Evolutionary conservation across 768 basidiomycete genomes (phyloP), one percentile per base, ranked within the genome.

Genomic region (Boletus sensibilis): DNA sequence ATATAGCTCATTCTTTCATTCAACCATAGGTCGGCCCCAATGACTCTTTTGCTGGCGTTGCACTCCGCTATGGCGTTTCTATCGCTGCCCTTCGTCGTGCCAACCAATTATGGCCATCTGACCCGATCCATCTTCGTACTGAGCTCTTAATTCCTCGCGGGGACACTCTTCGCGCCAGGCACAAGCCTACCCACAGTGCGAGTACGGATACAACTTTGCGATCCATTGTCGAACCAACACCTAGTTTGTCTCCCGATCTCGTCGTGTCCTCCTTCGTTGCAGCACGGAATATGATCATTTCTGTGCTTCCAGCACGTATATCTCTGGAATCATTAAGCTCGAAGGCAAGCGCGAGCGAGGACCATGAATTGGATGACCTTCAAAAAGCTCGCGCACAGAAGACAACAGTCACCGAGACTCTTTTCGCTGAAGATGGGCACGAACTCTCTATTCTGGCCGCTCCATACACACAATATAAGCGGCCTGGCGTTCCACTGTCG

Each of bases 71-170:
- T 70, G 92, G 92, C 2, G 87, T 96, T 52, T 82, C 87, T 18
- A 77, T 97, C 51, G 81, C 91, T 27, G 87, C 89, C 14, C 80
- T 99, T 13, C 87, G 95, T 46, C 80, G 86, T 62, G 86, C 87
- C 46, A 99, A 99, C 71, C 92, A 94, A 61, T 77, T 99, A 9
- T 99, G 97, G 97, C 71, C 92, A 7, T 88, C 91, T 8, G 97
- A 98, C 68, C 82, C 92, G 1, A 90, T 99, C 44, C 92, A 96
- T 73, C 81, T 94, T 34, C 88, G 95, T 29, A 85, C 85, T 44
- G 78, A 84, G 7, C 82, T 97, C 35, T 86, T 90, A 64, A 87
- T 98, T 54, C 94, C 95, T 0, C 61, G 49, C 1, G 59, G 63
- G 21, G 39, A 68, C 35, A 16, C 40, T 5, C 52, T 46, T 41